Evolutionary conservation across 2,329 filamentous ascomycete species (phyloP).

Genomic region (Aschersonia sp.): DNA sequence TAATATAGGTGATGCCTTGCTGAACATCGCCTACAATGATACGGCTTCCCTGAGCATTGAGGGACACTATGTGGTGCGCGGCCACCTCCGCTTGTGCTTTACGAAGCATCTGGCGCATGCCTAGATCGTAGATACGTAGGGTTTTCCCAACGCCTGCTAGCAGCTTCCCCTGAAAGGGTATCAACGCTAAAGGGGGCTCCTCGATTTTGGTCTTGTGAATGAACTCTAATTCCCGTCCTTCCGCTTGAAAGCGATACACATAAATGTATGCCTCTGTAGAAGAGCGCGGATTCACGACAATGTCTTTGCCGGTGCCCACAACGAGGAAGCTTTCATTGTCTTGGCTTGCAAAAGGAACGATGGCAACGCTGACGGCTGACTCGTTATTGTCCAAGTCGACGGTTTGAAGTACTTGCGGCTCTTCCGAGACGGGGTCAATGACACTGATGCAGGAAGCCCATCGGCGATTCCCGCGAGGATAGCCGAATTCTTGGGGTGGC

Average conservation of each 20-base stretch:
- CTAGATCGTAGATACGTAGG: slow-evolving; percentile 80
- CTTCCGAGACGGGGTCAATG: slow-evolving; percentile 67
- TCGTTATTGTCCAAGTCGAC: slow-evolving; percentile 82
- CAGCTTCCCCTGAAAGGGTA: slow-evolving; percentile 84
- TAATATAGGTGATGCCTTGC: slow-evolving; percentile 81
- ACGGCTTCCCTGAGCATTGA: slow-evolving; percentile 81
- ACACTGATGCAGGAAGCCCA: slow-evolving; percentile 96
- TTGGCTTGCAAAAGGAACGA: slow-evolving; percentile 76
- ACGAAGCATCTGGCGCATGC: slow-evolving; percentile 80
- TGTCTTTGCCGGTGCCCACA: slow-evolving; percentile 85
- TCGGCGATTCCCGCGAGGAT: slow-evolving; percentile 66
- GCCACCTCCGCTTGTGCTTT: slow-evolving; percentile 76
- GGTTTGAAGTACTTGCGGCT: slow-evolving; percentile 54
- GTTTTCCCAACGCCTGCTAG: slow-evolving; percentile 73
- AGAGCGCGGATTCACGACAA: slow-evolving; percentile 62
- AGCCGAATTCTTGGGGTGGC: slow-evolving; percentile 73
- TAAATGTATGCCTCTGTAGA: slow-evolving; percentile 75
- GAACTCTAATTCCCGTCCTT: slow-evolving; percentile 80
- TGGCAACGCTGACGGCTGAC: slow-evolving; percentile 72
- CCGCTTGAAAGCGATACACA: slow-evolving; percentile 77
- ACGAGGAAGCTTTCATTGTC: slow-evolving; percentile 84
- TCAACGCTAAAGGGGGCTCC: slow-evolving; percentile 74
- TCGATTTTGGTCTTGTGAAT: slow-evolving; percentile 94
- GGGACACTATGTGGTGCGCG: slow-evolving; percentile 69
- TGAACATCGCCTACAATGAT: slow-evolving; percentile 88